Base-by-base conservation (phyloP, 2,329 filamentous ascomycete genomes). In the Ilyonectria mors-panacis region DNA sequence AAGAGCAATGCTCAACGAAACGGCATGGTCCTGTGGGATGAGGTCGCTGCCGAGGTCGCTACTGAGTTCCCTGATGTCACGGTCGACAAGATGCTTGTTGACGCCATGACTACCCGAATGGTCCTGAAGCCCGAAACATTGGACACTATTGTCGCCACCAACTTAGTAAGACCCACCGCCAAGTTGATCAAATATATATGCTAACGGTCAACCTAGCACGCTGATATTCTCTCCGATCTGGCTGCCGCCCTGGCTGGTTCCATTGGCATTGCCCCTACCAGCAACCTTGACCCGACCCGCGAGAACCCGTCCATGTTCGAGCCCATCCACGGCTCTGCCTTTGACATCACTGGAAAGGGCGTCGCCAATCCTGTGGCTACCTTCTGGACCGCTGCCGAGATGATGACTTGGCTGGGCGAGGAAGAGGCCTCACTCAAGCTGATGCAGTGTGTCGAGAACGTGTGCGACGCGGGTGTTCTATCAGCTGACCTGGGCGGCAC, bases 181-280 rank as follows among this genome's bases (percentile, higher is more conserved):
- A 8, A 19, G 3, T 12, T 8, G 2, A 19, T 5, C n/a, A 26
- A 47, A 17, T 28, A 33, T 23, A 47, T 26, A 15, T 37, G 44
- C 3, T 12, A 28, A 30, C 50, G 15, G 17, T 6, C 0, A 8
- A 0, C 10, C 1, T 26, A 79, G 68, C 84, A 85, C 67, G 90
- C 89, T 6, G 91, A 93, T 68, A 92, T 93, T 56, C 85, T 93
- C 5, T 92, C 90, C 0, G 91, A 93, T 73, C 82, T 93, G 21
- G 92, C 91, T 6, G 91, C 92, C 15, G 90, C 91, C 0, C 81
- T 93, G 7, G 91, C 91, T 3, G 91, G 91, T 0, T 91, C 87
- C 2, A 93, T 93, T 67, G 91, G 92, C 9, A 93, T 94, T 65
- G 91, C 91, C 4, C 91, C 91, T 3, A 92, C 91, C 0, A 88